A percentile compares a stretch with the other conserved stretches of the same genome.
Conservation (phyloP, 768 basidiomycete species). For the Mycena galopus region DNA sequence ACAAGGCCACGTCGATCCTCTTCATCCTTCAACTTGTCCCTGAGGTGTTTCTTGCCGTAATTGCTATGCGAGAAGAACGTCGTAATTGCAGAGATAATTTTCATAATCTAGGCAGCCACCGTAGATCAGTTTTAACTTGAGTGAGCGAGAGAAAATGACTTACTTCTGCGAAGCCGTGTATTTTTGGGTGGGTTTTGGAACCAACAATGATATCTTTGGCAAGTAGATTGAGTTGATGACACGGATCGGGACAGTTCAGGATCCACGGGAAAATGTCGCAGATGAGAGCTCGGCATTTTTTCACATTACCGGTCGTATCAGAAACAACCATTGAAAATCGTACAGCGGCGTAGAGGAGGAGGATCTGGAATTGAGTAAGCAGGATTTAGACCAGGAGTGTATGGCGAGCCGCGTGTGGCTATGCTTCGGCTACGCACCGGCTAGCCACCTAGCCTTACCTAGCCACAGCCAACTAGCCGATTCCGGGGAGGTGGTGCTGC, state of each 20-base stretch:
- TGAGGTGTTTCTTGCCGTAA: slow-evolving; percentile 25
- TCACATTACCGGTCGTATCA: slow-evolving; percentile 36
- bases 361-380: slow-evolving; percentile 19
- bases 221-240: slow-evolving; percentile 35
- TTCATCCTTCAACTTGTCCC: neutral
- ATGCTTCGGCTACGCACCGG: too few relatives aligned
- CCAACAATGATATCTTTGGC: slow-evolving; percentile 35
- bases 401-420: too few relatives aligned
- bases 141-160: too few relatives aligned
- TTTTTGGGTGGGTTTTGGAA: slow-evolving; percentile 28
- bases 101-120: slow-evolving; percentile 11
- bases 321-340: slow-evolving; percentile 34
- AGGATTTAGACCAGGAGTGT: too few relatives aligned
- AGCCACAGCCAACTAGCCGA: too few relatives aligned
- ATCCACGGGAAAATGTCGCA: slow-evolving; percentile 35
- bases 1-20: slow-evolving; percentile 10
- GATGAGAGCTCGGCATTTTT: slow-evolving; percentile 30
- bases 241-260: slow-evolving; percentile 35
- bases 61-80: slow-evolving; percentile 29
- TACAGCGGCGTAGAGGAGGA: slow-evolving; percentile 15
- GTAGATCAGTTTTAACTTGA: too few relatives aligned
- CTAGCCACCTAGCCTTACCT: too few relatives aligned
- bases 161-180: slow-evolving; percentile 9
- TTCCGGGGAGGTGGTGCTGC: too few relatives aligned
- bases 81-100: neutral